Base-by-base conservation (phyloP, 2,329 filamentous ascomycete species). In the Ceratocystiopsis minuta region DNA sequence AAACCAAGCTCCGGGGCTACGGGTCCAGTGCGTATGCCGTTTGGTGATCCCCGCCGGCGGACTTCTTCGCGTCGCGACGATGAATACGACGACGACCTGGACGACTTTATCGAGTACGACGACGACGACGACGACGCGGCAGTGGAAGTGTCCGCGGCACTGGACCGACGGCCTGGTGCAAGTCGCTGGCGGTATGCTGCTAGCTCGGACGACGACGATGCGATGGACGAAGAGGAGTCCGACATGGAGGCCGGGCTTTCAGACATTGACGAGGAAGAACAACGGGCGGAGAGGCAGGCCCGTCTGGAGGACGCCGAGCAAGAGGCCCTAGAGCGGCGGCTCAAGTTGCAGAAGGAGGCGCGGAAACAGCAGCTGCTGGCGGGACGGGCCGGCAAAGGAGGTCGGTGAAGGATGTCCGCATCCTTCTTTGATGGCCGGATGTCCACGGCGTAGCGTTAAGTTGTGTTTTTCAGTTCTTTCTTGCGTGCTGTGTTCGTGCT, bases 221-320 rank as follows among this genome's bases (percentile, higher is more conserved):
- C 55, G 4, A 80, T 76, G 6, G 69, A 64, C 3, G 77, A 75
- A 0, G 79, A 56, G 6, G 80, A 77, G 6, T 83, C 78, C 6
- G 81, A 84, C 51, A 86, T 86, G 78, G 80, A 86, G 56, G 82
- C 79, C 2, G 80, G 79, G 32, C 56, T 79, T 34, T 78, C 77
- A 46, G 80, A 86, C 50, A 72, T 87, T 41, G 79, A 85, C 46
- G 62, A 68, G 33, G 82, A 88, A 55, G 82, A 88, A 55, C 62
- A 65, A 38, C 54, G 62, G 39, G 78, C 80, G 2, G 69, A 78
- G 45, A 58, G 62, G 28, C 64, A 68, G 42, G 82, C 80, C 18
- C 71, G 70, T 37, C 67, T 68, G 38, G 82, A 87, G 54, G 82
- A 87, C 51, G 63, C 70, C 16, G 63, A 72, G 49, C 75, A 80